These are phyloP conservation scores for barrel medic (Medicago truncatula) DNA, from an alignment of 306 rosid genomes.

Conservation along the genomic window DNA sequence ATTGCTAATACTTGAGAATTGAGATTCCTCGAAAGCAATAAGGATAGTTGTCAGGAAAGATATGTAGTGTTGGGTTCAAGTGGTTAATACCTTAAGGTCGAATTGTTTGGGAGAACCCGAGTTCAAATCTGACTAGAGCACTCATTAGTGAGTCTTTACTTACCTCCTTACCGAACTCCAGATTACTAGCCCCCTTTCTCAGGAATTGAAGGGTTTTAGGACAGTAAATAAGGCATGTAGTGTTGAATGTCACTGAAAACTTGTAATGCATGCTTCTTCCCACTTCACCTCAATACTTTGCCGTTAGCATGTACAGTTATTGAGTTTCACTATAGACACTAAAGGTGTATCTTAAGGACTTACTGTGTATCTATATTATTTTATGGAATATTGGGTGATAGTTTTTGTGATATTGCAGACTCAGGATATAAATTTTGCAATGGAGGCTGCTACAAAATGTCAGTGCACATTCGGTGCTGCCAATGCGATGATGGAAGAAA, in stretches of 20 bases:
- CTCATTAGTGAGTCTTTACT: too few species aligned
- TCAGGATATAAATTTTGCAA: slow-evolving; percentile 63
- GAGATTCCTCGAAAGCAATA: background rate
- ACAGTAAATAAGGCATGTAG: background rate
- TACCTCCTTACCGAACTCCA: too few species aligned
- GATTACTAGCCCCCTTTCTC: too few species aligned
- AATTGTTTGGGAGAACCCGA: too few species aligned
- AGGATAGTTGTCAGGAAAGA: background rate
- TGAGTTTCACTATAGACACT: slow-evolving; percentile 16
- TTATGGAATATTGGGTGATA: slow-evolving; percentile 38
- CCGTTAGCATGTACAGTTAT: slow-evolving; percentile 37
- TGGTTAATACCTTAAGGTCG: too few species aligned
- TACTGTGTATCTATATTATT: slow-evolving; percentile 27
- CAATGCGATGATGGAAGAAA: slow-evolving; percentile 49
- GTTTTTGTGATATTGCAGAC: slow-evolving; percentile 56
- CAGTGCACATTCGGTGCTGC: slow-evolving; percentile 60
- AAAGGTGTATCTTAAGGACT: slow-evolving; percentile 21
- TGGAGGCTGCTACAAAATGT: slow-evolving; percentile 78
- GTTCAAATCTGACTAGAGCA: too few species aligned
- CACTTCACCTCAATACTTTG: background rate
- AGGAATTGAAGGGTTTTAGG: too few species aligned
- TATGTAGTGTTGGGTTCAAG: background rate
- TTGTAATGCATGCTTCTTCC: background rate
- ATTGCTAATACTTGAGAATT: background rate
- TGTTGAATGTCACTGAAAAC: background rate